Evolutionary conservation across 495 filamentous ascomycete genomes (phyloP), one percentile per base, ranked within the genome.

Genomic region (Stereocaulon alpinum): DNA sequence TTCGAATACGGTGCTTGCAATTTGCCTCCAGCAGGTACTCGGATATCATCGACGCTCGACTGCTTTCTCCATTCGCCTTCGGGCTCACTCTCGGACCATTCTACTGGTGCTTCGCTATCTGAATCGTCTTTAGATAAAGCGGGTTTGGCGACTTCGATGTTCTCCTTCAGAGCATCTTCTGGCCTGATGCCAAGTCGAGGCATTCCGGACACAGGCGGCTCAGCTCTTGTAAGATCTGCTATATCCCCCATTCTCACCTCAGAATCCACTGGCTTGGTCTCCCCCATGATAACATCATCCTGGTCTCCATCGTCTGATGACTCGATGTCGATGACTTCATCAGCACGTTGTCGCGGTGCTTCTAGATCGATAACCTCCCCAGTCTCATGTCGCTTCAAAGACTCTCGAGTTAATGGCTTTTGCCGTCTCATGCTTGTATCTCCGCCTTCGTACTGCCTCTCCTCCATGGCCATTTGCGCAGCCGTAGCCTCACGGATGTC

Each of bases 271-370:
- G 61, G 57, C 14, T 61, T 24, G 6, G 62, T 63, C 52, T 85
- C 82, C 27, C 81, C 65, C 45, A 85, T 77, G 56, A 85, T 75
- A 17, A 82, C 64, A 70, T 82, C 81, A 55, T 75, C 60, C 73
- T 58, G 43, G 1, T 55, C 56, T n/a, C 56, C 62, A 20, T 70
- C 67, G 7, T 59, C 62, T 12, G 70, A 71, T 37, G 69, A 66
- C 6, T 77, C 76, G 40, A 82, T 55, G 57, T 74, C 66, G 54
- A 82, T 71, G 4, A 76, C 67, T 49, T 75, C 71, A 14, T 72
- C 72, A 3, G 57, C 56, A 1, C 68, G 62, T 27, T 70, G 30
- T 29, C 45, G 56, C 18, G 66, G 32, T 30, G 68, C 64, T 48
- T 79, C 77, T 37, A 77, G 67, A 64, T 78, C 71, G 51, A 82